Evolutionary conservation across 2,329 filamentous ascomycete genomes (phyloP).

Genomic region (Sporothrix euskadiensis): DNA sequence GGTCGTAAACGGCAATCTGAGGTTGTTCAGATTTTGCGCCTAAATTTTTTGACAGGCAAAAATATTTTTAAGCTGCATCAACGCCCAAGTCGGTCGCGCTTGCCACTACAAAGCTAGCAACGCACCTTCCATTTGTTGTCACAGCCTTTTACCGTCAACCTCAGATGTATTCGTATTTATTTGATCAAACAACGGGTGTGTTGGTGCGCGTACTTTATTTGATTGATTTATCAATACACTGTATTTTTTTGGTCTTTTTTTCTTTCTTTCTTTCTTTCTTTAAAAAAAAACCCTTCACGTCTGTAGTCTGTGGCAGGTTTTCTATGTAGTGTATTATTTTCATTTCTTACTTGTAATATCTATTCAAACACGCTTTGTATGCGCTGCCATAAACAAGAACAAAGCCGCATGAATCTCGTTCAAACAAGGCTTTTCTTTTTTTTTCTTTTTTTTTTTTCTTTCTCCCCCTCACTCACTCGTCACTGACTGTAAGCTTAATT

Average conservation of each 20-base stretch:
- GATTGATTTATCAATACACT: too few relatives aligned
- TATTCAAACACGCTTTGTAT: neutral
- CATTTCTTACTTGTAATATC: neutral
- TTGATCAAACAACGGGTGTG: neutral
- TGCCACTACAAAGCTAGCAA: neutral
- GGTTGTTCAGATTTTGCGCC: neutral
- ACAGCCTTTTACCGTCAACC: neutral
- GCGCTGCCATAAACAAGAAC: neutral
- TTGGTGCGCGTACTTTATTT: too few relatives aligned
- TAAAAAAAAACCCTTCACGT: too few relatives aligned
- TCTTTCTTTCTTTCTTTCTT: too few relatives aligned
- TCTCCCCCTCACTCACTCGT: neutral
- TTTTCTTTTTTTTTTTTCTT: too few relatives aligned
- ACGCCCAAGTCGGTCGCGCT: neutral
- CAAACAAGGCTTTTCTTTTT: too few relatives aligned
- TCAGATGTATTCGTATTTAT: too few relatives aligned
- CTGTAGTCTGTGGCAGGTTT: too few relatives aligned
- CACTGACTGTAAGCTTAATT: neutral
- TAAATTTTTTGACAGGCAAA: conserved; percentile 1
- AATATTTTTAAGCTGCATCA: conserved; percentile 9
- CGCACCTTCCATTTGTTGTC: neutral
- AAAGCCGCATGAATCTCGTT: neutral
- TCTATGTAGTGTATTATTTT: too few relatives aligned
- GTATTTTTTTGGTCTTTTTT: too few relatives aligned
- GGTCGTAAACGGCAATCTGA: neutral